phyloP scores from a whole-genome alignment of 2,329 filamentous ascomycete species.

The Epichloe elymi region DNA sequence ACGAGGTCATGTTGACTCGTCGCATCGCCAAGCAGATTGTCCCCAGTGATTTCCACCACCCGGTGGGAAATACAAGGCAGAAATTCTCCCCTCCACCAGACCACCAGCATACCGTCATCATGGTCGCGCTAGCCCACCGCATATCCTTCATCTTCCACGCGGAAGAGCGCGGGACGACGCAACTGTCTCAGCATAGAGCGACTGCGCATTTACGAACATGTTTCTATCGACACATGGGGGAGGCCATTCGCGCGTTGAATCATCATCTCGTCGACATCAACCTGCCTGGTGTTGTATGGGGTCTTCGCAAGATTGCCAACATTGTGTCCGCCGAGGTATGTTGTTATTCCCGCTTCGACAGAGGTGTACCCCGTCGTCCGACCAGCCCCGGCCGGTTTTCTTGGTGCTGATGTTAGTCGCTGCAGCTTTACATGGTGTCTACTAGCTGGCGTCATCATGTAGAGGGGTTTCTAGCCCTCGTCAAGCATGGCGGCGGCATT shows the following conservation, averaged over 20 bases:
- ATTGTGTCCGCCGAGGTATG: slow-evolving; percentile 1
- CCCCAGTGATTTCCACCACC: background rate
- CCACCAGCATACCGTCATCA: background rate
- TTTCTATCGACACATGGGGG: background rate
- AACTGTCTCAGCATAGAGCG: background rate
- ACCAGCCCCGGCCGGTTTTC: background rate
- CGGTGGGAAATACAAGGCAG: background rate
- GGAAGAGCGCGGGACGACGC: background rate
- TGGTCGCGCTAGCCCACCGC: background rate
- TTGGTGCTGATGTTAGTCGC: background rate
- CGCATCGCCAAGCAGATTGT: slow-evolving; percentile 1
- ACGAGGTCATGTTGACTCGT: slow-evolving; percentile 1
- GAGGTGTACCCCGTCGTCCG: background rate
- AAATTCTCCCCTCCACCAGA: background rate
- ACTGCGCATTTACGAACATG: background rate
- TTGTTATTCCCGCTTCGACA: background rate
- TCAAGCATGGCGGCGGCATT: background rate
- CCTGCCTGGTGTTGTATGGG: background rate
- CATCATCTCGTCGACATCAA: background rate
- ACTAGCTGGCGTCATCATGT: background rate
- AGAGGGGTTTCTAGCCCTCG: background rate
- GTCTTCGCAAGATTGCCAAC: background rate
- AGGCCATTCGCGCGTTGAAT: background rate
- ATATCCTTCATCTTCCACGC: background rate
- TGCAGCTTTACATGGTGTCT: slow-evolving; percentile 1